These are phyloP conservation scores for Fragaria nilgerrensis DNA, from an alignment of 306 rosid genomes.

Conservation along the genomic window DNA sequence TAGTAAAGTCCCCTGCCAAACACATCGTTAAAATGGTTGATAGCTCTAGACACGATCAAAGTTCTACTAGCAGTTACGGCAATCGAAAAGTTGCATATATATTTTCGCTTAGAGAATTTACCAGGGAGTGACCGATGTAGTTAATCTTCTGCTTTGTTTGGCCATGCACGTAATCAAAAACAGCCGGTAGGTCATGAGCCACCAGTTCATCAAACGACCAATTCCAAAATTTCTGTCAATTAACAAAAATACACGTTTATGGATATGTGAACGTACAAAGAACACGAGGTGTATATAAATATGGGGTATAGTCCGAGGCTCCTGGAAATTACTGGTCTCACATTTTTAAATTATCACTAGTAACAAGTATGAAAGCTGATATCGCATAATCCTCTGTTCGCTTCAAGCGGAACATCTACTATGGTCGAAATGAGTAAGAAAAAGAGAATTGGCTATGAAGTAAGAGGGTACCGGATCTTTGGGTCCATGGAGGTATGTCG, in stretches of 20 bases:
- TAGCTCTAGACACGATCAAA: not conserved
- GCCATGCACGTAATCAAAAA: slow-evolving; percentile 55
- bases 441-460: not conserved
- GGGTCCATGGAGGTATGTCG: slow-evolving; percentile 55
- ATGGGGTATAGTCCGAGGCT: no score
- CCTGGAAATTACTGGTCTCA: not conserved
- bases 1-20: slow-evolving; percentile 65
- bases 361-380: no score
- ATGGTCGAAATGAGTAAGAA: not conserved
- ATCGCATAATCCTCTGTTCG: not conserved
- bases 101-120: slow-evolving; percentile 7
- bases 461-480: slow-evolving; percentile 19
- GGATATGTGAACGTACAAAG: not conserved
- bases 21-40: not conserved
- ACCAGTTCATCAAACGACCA: slow-evolving; percentile 90
- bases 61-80: not conserved
- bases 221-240: slow-evolving; percentile 65
- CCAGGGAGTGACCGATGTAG: slow-evolving; percentile 88
- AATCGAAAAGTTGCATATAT: not conserved
- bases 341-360: no score
- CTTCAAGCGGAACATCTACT: not conserved
- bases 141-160: slow-evolving; percentile 75
- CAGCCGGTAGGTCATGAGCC: slow-evolving; percentile 71
- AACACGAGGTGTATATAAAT: not conserved
- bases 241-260: not conserved